phyloP scores from a whole-genome alignment of 148 eudicot species.

The Rhododendron kiyosumense region DNA sequence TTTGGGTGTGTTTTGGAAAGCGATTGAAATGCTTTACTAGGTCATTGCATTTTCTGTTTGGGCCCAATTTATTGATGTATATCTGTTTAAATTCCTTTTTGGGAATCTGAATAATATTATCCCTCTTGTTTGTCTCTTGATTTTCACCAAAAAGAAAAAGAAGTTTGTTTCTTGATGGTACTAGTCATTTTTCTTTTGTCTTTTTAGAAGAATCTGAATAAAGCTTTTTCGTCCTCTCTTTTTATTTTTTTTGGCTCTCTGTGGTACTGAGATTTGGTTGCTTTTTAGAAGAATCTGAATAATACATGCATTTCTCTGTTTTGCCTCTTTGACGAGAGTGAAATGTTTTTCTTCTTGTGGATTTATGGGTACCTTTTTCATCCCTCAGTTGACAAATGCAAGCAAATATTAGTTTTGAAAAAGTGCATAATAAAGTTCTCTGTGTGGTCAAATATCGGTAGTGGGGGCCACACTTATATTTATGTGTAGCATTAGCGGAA shows the following conservation, averaged over 20 bases:
- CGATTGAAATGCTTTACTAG: background rate
- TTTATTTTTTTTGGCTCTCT: background rate
- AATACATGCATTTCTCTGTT: background rate
- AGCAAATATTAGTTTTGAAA: background rate
- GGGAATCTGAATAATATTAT: slow-evolving; percentile 27
- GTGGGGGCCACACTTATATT: background rate
- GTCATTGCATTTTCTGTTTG: background rate
- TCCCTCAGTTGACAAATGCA: background rate
- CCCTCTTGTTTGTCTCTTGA: background rate
- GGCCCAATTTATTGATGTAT: background rate
- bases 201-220: background rate
- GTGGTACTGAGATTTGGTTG: background rate
- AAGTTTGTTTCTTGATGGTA: background rate
- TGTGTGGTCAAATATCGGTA: background rate
- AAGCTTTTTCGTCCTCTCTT: no score
- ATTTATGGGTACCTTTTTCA: background rate
- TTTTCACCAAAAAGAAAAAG: no score
- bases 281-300: background rate
- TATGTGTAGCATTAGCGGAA: background rate
- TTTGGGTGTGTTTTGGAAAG: background rate
- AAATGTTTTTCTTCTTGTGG: no score
- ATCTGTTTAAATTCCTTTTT: background rate
- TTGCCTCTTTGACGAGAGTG: background rate
- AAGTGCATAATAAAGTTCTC: no score
- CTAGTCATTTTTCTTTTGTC: background rate